Conservation (phyloP, 176 grass and related monocot genomes). For the Chrysopogon serrulatus region DNA sequence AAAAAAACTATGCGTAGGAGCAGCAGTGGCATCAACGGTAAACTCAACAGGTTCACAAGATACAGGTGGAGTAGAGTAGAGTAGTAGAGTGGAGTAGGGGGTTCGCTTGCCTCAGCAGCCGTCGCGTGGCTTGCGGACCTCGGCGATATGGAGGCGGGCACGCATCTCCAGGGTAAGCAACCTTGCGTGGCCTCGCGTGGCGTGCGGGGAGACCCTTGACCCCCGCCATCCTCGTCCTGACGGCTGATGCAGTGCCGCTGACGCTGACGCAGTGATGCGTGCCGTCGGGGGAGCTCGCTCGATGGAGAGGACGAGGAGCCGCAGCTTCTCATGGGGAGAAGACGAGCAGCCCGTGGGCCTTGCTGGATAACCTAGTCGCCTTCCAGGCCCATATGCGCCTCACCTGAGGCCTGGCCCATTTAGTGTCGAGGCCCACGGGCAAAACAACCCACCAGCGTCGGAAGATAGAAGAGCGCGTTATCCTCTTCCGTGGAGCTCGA, state of each 20-base stretch:
- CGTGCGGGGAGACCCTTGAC: background rate
- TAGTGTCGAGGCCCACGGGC: background rate
- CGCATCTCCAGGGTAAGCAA: background rate
- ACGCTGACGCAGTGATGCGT: background rate
- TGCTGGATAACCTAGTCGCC: background rate
- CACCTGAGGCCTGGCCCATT: background rate
- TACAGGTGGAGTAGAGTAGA: background rate
- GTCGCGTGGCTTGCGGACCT: conserved; percentile 32
- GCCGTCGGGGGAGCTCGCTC: background rate
- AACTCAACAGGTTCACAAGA: background rate
- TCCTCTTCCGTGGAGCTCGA: background rate
- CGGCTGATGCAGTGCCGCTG: background rate
- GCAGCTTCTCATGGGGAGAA: background rate
- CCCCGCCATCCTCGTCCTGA: background rate
- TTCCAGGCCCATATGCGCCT: background rate
- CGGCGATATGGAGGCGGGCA: background rate
- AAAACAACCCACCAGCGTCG: background rate
- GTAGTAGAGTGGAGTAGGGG: background rate
- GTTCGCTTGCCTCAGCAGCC: conserved; percentile 36
- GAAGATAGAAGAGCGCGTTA: background rate
- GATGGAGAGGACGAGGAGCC: background rate
- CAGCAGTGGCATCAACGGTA: background rate
- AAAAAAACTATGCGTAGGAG: background rate
- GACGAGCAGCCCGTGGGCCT: background rate
- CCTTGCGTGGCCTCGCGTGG: background rate